A percentile compares a stretch with the other conserved stretches of the same genome.
Evolutionary conservation across 768 basidiomycete genomes (phyloP).

Genomic region (Rickenella mellea): DNA sequence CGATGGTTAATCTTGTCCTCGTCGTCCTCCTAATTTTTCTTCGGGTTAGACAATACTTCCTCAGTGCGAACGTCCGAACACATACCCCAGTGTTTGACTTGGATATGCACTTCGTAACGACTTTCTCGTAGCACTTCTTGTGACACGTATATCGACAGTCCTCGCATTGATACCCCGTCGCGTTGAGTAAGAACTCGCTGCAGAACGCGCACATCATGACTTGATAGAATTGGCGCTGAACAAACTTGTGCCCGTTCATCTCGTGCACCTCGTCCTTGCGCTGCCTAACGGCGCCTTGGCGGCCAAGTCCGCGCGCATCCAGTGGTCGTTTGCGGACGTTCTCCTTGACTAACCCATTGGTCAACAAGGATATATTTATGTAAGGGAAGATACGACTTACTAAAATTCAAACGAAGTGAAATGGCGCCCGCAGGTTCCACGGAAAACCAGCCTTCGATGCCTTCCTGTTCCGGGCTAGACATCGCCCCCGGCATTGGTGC

Average conservation of each 20-base stretch:
- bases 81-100: conserved; percentile 90
- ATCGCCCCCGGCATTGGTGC: conserved; percentile 2
- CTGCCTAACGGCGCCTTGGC: conserved; percentile 96
- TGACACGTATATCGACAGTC: conserved; percentile 99
- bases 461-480: conserved; percentile 39
- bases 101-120: conserved; percentile 98
- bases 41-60: not conserved
- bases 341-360: conserved; percentile 71
- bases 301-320: conserved; percentile 86
- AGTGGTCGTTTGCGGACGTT: conserved; percentile 94
- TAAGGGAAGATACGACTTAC: conserved; percentile 36
- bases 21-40: conserved; percentile 66
- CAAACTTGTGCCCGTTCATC: conserved; percentile 99
- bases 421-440: conserved; percentile 97
- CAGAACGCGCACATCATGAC: conserved; percentile 98
- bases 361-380: conserved; percentile 5
- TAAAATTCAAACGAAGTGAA: conserved; percentile 80
- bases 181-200: conserved; percentile 94
- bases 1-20: conserved; percentile 99
- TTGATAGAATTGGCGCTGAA: conserved; percentile 96
- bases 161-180: conserved; percentile 97
- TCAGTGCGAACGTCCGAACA: conserved; percentile 8
- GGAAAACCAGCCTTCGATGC: conserved; percentile 94
- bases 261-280: conserved; percentile 97
- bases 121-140: conserved; percentile 98